A percentile compares a stretch with the other conserved stretches of the same genome.
phyloP scores from a whole-genome alignment of 148 eudicot genomes.

The Chenopodium formosanum region DNA sequence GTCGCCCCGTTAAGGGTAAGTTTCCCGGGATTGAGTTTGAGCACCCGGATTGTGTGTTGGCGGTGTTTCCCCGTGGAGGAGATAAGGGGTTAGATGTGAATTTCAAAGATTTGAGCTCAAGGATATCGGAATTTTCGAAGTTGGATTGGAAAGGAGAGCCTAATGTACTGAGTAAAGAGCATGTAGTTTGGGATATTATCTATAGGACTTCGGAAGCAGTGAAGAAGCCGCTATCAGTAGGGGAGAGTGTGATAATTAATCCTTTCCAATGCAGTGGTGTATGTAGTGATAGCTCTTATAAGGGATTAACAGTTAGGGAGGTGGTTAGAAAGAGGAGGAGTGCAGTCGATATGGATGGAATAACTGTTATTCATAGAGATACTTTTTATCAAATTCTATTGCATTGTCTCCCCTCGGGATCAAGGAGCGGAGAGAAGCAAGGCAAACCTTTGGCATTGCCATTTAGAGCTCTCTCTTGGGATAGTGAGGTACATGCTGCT shows the following conservation, averaged over 20 bases:
- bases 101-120: slow-evolving; percentile 43
- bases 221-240: slow-evolving; percentile 54
- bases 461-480: slow-evolving; percentile 80
- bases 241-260: slow-evolving; percentile 39
- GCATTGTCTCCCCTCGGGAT: slow-evolving; percentile 88
- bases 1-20: slow-evolving; percentile 65
- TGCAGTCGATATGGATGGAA: slow-evolving; percentile 95
- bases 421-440: slow-evolving; percentile 48
- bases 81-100: slow-evolving; percentile 48
- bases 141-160: slow-evolving; percentile 86
- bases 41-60: slow-evolving; percentile 83
- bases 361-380: slow-evolving; percentile 46
- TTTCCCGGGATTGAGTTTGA: slow-evolving; percentile 84
- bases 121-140: slow-evolving; percentile 41
- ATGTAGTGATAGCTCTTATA: slow-evolving; percentile 60
- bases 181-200: slow-evolving; percentile 83
- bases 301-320: slow-evolving; percentile 56
- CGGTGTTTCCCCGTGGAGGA: slow-evolving; percentile 54
- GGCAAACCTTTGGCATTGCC: slow-evolving; percentile 81
- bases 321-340: slow-evolving; percentile 83
- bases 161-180: slow-evolving; percentile 82
- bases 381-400: slow-evolving; percentile 84
- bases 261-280: slow-evolving; percentile 54
- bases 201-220: slow-evolving; percentile 79
- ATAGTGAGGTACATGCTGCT: slow-evolving; percentile 83